A percentile compares a stretch with the other conserved stretches of the same genome.
phyloP scores from a whole-genome alignment of 495 filamentous ascomycete genomes.

The Aspergillus egyptiacus region DNA sequence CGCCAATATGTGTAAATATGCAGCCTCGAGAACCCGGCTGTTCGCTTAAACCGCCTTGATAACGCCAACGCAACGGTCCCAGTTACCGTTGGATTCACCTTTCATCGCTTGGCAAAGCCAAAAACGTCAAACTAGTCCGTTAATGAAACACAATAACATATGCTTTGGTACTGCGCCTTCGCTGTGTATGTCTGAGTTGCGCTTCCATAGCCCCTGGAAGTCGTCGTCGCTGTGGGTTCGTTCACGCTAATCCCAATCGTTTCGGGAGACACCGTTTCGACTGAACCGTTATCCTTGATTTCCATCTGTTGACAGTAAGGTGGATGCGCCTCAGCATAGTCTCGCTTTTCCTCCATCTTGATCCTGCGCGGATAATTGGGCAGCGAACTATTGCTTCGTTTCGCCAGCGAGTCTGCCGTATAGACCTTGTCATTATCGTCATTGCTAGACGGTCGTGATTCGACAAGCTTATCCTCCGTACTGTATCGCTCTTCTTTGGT shows the following conservation, averaged over 20 bases:
- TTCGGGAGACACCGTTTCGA: slow-evolving; percentile 41
- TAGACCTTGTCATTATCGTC: background rate
- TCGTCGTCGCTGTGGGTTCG: slow-evolving; percentile 41
- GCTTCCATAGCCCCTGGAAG: slow-evolving; percentile 21
- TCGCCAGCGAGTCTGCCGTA: slow-evolving; percentile 7
- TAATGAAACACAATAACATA: slow-evolving; percentile 41
- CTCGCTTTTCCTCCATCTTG: slow-evolving; percentile 75
- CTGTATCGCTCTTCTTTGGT: slow-evolving; percentile 36
- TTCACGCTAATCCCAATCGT: slow-evolving; percentile 57
- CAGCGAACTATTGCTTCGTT: slow-evolving; percentile 15
- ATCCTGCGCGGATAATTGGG: slow-evolving; percentile 63
- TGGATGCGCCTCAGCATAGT: slow-evolving; percentile 28
- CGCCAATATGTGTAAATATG: slow-evolving; percentile 13
- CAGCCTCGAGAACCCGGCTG: slow-evolving; percentile 8
- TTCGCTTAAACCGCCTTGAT: slow-evolving; percentile 17
- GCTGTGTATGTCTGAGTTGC: slow-evolving; percentile 36
- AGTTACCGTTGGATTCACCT: background rate
- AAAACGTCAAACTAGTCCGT: slow-evolving; percentile 24
- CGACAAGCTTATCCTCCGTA: slow-evolving; percentile 10
- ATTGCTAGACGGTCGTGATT: slow-evolving; percentile 1
- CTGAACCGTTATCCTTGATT: slow-evolving; percentile 46
- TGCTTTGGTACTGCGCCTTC: slow-evolving; percentile 33
- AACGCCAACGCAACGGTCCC: slow-evolving; percentile 18
- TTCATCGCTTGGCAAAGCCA: background rate
- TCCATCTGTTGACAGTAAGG: slow-evolving; percentile 71